Base-by-base conservation (phyloP, 2,329 filamentous ascomycete species). In the Colletotrichum simmondsii region DNA sequence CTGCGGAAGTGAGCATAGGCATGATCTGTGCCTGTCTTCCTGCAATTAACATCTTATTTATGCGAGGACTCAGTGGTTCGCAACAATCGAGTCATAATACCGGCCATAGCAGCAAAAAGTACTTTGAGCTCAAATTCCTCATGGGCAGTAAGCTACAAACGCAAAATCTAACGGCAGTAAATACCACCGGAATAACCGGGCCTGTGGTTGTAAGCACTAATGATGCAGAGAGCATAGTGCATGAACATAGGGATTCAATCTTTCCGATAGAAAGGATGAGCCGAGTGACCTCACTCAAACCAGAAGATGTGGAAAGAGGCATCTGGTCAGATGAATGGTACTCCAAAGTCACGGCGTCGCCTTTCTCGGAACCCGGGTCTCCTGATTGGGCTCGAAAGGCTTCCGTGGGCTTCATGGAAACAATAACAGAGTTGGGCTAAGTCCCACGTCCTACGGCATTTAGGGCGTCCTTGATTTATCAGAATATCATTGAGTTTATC, bases 21-120 rank as follows among this genome's bases (percentile, higher is more conserved):
- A 75, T 81, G 19, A 80, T 81, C 24, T 81, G 79, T 65, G 75
- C 79, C 2, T 81, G 80, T 53, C 73, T 81, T 1, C 80, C 79
- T 0, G 77, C 79, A n/a, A 64, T 77, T 22, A 80, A 77, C 42
- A 70, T 72, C 5, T 7, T 72, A 12, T 12, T 72, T 3, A 65
- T 37, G 35, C 66, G 28, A 12, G 16, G 66, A 2, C 14, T 10
- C 35, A 14, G 57, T 14, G n/a, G 32, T 2, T 52, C 60, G 4
- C 37, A 26, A 14, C 32, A 58, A 4, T 61, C 66, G 4, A 70
- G 35, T 16, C 8, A 7, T 0, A 37, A 53, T 30, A 64, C 46
- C 7, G 8, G 35, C 16, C 22, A n/a, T 2, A 61, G 28, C 1
- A 42, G 28, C 4, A 72, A 16, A 5, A 46, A 28, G 42, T 49